Conservation (phyloP, 495 filamentous ascomycete species). For the Lophiostoma macrostomum region DNA sequence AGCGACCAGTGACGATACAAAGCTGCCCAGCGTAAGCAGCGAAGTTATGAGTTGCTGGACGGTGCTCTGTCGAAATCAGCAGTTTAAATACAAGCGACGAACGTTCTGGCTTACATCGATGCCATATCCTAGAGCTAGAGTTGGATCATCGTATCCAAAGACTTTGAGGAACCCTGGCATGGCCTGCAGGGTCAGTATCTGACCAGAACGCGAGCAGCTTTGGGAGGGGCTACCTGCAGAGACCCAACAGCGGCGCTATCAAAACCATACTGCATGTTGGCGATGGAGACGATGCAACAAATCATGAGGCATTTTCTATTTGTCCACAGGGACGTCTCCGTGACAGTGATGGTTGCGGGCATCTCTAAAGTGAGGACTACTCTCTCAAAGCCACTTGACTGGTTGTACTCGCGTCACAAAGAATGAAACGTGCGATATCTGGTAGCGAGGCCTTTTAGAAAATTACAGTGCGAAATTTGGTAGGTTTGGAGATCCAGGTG, state of each 20-base stretch:
- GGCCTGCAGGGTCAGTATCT: conserved; percentile 39
- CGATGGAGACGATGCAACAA: conserved; percentile 20
- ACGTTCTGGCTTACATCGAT: conserved; percentile 42
- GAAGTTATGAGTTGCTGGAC: conserved; percentile 32
- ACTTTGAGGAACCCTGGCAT: conserved; percentile 50
- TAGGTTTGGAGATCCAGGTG: no score
- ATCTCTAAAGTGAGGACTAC: no score
- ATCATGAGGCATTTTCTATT: conserved; percentile 28
- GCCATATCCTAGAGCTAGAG: conserved; percentile 51
- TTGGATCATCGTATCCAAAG: conserved; percentile 44
- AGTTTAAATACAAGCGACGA: neutral
- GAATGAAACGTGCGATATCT: no score
- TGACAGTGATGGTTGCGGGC: neutral
- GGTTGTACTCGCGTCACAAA: no score
- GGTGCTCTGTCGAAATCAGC: conserved; percentile 18
- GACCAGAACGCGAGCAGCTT: conserved; percentile 43
- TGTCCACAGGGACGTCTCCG: conserved; percentile 10
- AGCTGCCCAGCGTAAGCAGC: conserved; percentile 18
- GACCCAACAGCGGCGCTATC: conserved; percentile 17
- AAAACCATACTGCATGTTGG: conserved; percentile 28
- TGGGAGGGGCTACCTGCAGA: conserved; percentile 1
- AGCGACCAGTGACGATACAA: conserved; percentile 45
- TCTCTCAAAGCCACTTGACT: no score
- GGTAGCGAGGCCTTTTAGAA: no score
- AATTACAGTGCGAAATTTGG: no score